Evolutionary conservation across 768 basidiomycete species (phyloP).

Genomic region (Rhizopogon salebrosus): DNA sequence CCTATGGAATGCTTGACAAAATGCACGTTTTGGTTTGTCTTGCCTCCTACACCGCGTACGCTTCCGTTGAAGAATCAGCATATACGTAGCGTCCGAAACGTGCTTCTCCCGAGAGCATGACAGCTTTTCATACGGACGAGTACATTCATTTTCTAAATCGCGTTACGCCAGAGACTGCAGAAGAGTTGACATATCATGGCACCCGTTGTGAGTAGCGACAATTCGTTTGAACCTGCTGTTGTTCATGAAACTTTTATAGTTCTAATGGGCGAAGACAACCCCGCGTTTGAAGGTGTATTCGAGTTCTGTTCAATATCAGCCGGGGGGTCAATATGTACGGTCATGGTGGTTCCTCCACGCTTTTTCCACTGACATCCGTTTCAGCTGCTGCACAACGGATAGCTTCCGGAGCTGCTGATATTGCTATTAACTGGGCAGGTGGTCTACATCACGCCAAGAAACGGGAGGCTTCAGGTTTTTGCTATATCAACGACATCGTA

Average conservation of each 20-base stretch:
- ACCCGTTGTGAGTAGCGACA: slow-evolving; percentile 63
- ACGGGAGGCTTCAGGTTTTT: slow-evolving; percentile 95
- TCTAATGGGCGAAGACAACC: slow-evolving; percentile 87
- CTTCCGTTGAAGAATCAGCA: not conserved
- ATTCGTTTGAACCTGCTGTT: not conserved
- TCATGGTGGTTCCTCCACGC: not conserved
- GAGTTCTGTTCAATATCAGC: slow-evolving; percentile 97
- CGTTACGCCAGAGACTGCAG: slow-evolving; percentile 88
- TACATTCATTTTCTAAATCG: slow-evolving; percentile 87
- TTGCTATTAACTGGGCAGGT: slow-evolving; percentile 96
- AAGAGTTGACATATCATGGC: slow-evolving; percentile 79
- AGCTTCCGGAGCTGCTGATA: slow-evolving; percentile 71
- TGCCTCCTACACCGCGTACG: slow-evolving; percentile 2
- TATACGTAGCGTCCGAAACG: slow-evolving; percentile 56
- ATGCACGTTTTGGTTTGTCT: slow-evolving; percentile 82
- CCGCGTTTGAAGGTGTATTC: slow-evolving; percentile 92
- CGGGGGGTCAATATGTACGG: slow-evolving; percentile 86
- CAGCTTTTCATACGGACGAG: slow-evolving; percentile 97
- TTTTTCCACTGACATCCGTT: not conserved
- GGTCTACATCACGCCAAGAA: slow-evolving; percentile 99
- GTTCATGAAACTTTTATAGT: slow-evolving; percentile 26
- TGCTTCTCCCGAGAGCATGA: slow-evolving; percentile 72
- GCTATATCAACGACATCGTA: slow-evolving; percentile 98
- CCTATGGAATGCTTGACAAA: slow-evolving; percentile 90
- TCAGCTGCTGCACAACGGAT: slow-evolving; percentile 78